Evolutionary conservation across 2,329 filamentous ascomycete genomes (phyloP), one percentile per base, ranked within the genome.

Genomic region (Cercospora sp.): DNA sequence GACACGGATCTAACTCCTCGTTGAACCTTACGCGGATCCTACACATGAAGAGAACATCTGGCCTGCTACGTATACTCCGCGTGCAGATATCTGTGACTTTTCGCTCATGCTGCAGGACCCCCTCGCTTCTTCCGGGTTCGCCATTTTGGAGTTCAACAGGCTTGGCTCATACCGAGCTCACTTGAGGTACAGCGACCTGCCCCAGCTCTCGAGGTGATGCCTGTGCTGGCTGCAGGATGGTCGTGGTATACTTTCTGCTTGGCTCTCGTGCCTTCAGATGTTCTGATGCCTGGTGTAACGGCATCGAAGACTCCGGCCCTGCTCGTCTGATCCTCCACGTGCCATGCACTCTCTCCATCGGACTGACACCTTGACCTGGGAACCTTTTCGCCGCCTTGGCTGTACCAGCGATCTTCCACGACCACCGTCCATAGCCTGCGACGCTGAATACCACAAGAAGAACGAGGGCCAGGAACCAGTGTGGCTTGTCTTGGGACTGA

Each of bases 291-390:
- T 10, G 36, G 9, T 10, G 18, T 30, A 16, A n/a, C 12, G 51
- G 30, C 12, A 58, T 8, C 3, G 16, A 18, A 36, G 26, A 16
- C 28, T 31, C n/a, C 12, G 40, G 5, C 2, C 42, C 18, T 20
- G 8, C 45, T n/a, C 30, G 26, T 28, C 53, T 55, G 26, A 16
- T 18, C 45, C 61, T 63, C 45, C 30, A 63, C 20, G 31, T 55
- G 8, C 61, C 61, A 26, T 63, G 48, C 20, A 57, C 18, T 13
- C 30, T 63, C n/a, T 63, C 61, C 18, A 55, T 30, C 7, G 61
- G 42, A 23, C n/a, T 63, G 28, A 31, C 26, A 28, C 51, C 51
- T 23, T 57, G 51, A n/a, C 51, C 20, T n/a, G 23, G 51, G 5
- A 30, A n/a, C 18, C 42, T 57, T 9, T 10, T 57, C 12, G 5